These are phyloP conservation scores for Fusarium sp. DNA, from an alignment of 2,329 filamentous ascomycete species.

Conservation along the genomic window DNA sequence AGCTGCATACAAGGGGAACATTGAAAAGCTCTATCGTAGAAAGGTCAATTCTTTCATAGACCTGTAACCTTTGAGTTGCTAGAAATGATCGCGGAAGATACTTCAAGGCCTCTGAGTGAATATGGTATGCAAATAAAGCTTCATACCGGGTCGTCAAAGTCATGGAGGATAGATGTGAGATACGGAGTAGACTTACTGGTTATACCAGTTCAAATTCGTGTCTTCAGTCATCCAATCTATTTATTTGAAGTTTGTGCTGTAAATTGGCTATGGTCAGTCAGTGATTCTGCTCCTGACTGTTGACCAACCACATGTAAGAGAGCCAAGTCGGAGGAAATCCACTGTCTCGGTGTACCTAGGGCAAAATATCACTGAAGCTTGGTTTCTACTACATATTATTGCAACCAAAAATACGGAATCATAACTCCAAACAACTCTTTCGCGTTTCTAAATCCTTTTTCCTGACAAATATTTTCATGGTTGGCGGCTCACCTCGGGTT, in stretches of 20 bases:
- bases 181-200: not conserved
- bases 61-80: not conserved
- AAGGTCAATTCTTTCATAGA: not conserved
- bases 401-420: not conserved
- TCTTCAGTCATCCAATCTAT: not conserved
- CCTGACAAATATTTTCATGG: not conserved
- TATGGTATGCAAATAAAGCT: not conserved
- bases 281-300: not conserved
- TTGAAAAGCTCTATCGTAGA: not conserved
- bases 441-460: not conserved
- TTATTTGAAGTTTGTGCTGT: not conserved
- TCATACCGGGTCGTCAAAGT: not conserved
- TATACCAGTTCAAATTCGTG: not conserved
- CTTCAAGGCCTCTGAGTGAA: not conserved
- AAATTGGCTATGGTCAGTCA: not conserved
- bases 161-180: not conserved
- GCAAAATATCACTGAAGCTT: not conserved
- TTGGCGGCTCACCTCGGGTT: constrained; percentile 32
- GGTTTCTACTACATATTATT: not conserved
- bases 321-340: not conserved
- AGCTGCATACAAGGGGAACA: not conserved
- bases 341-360: not conserved
- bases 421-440: not conserved
- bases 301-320: not conserved
- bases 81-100: not conserved